Base-by-base conservation (phyloP, 352 stramenopile genomes). In the Globisporangium acanthophoron region DNA sequence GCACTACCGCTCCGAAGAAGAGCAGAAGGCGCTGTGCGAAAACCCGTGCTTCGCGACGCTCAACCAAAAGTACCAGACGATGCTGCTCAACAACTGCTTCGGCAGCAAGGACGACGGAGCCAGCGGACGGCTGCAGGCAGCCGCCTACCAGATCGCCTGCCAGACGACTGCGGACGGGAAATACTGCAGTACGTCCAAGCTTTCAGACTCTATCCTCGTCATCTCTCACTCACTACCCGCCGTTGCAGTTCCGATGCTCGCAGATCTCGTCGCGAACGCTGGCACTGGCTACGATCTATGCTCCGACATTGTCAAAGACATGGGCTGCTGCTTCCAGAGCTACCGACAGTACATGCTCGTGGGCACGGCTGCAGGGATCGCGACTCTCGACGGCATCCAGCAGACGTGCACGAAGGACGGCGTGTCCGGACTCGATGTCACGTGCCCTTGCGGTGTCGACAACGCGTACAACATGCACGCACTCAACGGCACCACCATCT, bases 251-350 rank as follows among this genome's bases (percentile, higher is more conserved):
- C 66, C 79, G 3, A 66, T 90, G 71, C 52, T 91, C 1, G 78
- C 67, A 0, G 62, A 71, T 4, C 64, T 87, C 6, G 65, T 91
- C 1, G 44, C 67, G 18, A 69, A 84, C 13, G 80, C 80, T 2
- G 79, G 77, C 4, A 74, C 61, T 0, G 66, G 54, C 9, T 90
- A 73, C 69, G 69, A 87, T n/a, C 56, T 91, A 35, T 93, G 79
- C 58, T 55, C 64, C 12, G 81, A 91, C 44, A 89, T 93, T 29
- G 78, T 88, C 11, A 69, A 76, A n/a, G 58, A 81, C 37, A 61
- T 93, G 52, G 84, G 79, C 44, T 93, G 80, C 59, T 93, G 80
- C 54, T 93, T 91, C 59, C 80, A 93, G 65, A 93, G 79, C 52
- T 93, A 91, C 61, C 71, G 73, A 24, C 80, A 88, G 56, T 91